Conservation (phyloP, 345 rosid species). For the Rhodamnia argentea region DNA sequence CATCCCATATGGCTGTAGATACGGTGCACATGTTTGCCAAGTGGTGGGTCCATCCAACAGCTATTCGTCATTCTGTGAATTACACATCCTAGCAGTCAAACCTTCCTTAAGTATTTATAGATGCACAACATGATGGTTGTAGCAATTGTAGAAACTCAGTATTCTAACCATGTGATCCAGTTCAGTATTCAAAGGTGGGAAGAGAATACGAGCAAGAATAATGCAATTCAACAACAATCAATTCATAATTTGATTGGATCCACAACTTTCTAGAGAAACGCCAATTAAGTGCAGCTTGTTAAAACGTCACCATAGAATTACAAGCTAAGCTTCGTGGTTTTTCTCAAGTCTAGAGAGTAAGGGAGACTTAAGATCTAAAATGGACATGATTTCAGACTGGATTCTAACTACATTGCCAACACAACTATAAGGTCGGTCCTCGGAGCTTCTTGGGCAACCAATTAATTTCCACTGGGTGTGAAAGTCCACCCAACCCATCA, state of each 20-base stretch:
- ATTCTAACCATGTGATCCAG: neutral
- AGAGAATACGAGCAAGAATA: neutral
- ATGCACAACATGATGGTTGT: neutral
- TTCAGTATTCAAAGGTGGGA: neutral
- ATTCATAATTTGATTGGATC: neutral
- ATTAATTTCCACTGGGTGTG: neutral
- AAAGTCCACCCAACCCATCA: neutral
- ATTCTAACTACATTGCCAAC: neutral
- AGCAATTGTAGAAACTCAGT: neutral
- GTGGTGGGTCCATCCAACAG: neutral
- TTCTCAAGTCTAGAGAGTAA: neutral
- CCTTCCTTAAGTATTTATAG: neutral
- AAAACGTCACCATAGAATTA: neutral
- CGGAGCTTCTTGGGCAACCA: neutral
- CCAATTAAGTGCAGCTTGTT: neutral
- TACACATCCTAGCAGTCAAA: neutral
- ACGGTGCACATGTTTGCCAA: neutral
- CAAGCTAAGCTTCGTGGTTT: neutral
- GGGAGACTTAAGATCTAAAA: neutral
- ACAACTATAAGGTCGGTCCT: neutral
- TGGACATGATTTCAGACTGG: neutral
- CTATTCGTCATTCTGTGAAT: neutral
- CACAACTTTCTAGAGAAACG: neutral
- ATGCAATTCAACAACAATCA: neutral
- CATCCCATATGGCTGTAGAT: neutral